Evolutionary conservation across 352 stramenopile species (phyloP), one percentile per base, ranked within the genome.

Genomic region (Phytophthora pluvialis): DNA sequence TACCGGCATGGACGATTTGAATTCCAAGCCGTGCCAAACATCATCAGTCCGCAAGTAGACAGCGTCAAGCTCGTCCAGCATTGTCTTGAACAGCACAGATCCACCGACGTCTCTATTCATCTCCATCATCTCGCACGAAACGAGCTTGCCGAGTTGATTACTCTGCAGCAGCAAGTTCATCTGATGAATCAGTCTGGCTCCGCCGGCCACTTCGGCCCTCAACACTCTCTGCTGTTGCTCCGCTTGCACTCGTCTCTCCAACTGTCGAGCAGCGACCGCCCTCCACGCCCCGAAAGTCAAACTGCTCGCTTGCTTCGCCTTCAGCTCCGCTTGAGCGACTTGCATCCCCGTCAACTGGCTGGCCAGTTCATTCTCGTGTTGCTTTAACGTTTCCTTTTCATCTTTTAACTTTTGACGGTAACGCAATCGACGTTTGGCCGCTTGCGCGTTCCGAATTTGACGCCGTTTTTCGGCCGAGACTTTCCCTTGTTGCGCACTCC

Each of bases 331-430:
- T 35, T 48, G 10, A 1, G 40, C 26, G 9, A 21, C 21, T 43
- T 62, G 45, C 3, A 53, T 12, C 8, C 13, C 15, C 9, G n/a
- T 42, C 9, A 62, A 11, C 49, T 52, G 5, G 1, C 4, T 29
- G 4, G 53, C 36, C 15, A 57, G 26, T 5, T 44, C 54, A 42
- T 13, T 55, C 2, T 21, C 48, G 42, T 64, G 54, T 47, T 53
- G 38, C 18, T 7, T 15, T 15, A 60, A 47, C 8, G 25, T 46
- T 29, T 70, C 38, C 31, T 36, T 64, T 21, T 68, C 60, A 26
- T 64, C 28, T 58, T 64, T 56, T 21, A 70, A 38, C 35, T 61
- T 50, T 25, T 64, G 53, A 38, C 50, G 60, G 46, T 74, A 49
- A 13, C 49, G 51, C 33, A 58, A 9, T 53, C 55, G 26, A 3